Evolutionary conservation across 257 asterid species (phyloP).

Genomic region (Ilex aquifolium): DNA sequence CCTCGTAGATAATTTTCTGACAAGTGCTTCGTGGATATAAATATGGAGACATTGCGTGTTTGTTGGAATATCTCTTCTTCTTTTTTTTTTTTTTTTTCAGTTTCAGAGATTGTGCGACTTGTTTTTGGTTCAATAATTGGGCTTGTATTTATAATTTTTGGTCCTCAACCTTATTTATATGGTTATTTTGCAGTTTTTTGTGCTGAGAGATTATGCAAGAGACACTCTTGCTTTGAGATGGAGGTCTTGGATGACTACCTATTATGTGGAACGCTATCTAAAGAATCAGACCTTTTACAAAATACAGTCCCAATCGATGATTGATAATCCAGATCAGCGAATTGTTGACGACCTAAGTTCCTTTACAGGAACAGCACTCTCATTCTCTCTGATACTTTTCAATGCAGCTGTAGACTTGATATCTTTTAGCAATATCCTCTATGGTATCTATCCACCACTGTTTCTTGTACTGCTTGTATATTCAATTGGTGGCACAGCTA

Average conservation of each 20-base stretch:
- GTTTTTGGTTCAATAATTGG: background rate
- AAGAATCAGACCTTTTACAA: conserved; percentile 69
- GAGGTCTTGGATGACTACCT: conserved; percentile 94
- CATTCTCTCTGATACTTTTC: conserved; percentile 76
- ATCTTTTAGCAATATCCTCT: conserved; percentile 86
- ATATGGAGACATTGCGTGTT: too few species aligned
- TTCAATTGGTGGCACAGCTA: conserved; percentile 86
- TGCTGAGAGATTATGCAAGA: conserved; percentile 85
- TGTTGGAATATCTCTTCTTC: conserved; percentile 1
- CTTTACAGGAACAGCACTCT: conserved; percentile 85
- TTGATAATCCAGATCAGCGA: conserved; percentile 94
- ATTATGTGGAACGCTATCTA: conserved; percentile 85
- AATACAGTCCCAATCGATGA: conserved; percentile 78
- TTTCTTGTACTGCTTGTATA: conserved; percentile 72
- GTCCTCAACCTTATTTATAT: conserved; percentile 4
- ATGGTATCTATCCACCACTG: conserved; percentile 88
- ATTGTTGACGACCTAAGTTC: conserved; percentile 91
- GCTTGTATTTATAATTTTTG: background rate
- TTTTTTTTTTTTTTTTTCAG: background rate
- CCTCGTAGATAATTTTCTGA: too few species aligned
- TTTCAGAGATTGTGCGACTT: background rate
- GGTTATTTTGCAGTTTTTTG: conserved; percentile 56
- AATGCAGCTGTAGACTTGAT: conserved; percentile 83
- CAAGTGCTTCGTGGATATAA: too few species aligned
- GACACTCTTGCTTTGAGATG: conserved; percentile 89